Evolutionary conservation across 2,329 filamentous ascomycete species (phyloP).

Genomic region (Scopulariopsis brevicaulis): DNA sequence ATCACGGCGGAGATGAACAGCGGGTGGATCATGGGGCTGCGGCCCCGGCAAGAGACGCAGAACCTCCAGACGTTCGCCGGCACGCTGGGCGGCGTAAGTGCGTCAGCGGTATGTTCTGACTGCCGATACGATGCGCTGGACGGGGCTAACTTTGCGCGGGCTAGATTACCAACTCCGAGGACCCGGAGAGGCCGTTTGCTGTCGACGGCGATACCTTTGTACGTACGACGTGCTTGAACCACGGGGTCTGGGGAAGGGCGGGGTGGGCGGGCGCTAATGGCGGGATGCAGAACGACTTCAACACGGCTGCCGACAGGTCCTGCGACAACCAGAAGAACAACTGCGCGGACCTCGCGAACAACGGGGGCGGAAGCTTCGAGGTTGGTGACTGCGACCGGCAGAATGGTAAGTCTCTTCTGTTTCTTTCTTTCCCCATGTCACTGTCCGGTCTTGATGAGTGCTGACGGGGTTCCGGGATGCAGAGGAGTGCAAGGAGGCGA

Average conservation of each 20-base stretch:
- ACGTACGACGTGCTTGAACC: slow-evolving; percentile 8
- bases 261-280: not conserved
- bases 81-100: slow-evolving; percentile 23
- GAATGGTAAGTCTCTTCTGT: slow-evolving; percentile 21
- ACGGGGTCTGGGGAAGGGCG: not conserved
- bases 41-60: slow-evolving; percentile 16
- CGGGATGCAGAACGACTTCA: slow-evolving; percentile 25
- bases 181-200: slow-evolving; percentile 26
- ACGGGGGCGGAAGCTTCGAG: slow-evolving; percentile 16
- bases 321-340: slow-evolving; percentile 38
- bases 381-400: slow-evolving; percentile 34
- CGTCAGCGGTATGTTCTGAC: slow-evolving; percentile 19
- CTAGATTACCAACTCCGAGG: slow-evolving; percentile 26
- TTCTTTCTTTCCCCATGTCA: not conserved
- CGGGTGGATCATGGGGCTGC: slow-evolving; percentile 23
- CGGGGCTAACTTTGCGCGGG: not conserved
- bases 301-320: slow-evolving; percentile 26
- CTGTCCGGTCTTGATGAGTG: not conserved
- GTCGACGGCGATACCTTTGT: slow-evolving; percentile 33
- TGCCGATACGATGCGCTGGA: not conserved
- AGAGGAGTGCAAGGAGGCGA: slow-evolving; percentile 26
- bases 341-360: slow-evolving; percentile 31
- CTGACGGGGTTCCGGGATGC: not conserved
- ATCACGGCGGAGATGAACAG: slow-evolving; percentile 19
- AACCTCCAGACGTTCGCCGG: slow-evolving; percentile 30